phyloP scores from a whole-genome alignment of 345 rosid species.

The Syzygium oleosum region DNA sequence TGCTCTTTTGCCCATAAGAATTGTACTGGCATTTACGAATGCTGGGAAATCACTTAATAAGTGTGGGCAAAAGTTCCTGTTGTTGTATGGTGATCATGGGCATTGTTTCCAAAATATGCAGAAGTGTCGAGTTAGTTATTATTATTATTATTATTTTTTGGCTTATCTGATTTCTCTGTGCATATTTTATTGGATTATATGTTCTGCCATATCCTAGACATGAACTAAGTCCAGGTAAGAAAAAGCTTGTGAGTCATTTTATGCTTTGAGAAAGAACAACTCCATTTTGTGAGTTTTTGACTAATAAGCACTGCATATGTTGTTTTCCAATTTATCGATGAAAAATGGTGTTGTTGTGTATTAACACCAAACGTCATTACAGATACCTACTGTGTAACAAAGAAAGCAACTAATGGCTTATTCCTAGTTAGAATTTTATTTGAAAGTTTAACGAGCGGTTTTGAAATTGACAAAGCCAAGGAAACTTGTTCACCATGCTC shows the following conservation, averaged over 20 bases:
- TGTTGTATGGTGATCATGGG: not conserved
- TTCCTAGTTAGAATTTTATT: not conserved
- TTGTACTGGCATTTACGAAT: too few species aligned
- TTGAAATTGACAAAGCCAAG: not conserved
- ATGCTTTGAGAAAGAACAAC: not conserved
- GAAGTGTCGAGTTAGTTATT: not conserved
- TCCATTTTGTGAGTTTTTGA: not conserved
- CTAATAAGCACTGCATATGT: not conserved
- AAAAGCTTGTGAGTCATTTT: not conserved
- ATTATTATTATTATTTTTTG: too few species aligned
- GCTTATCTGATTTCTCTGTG: not conserved
- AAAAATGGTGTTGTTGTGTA: not conserved
- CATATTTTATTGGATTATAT: not conserved
- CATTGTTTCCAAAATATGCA: not conserved
- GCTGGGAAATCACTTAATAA: too few species aligned
- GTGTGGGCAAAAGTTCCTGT: not conserved
- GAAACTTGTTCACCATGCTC: not conserved
- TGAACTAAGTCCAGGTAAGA: not conserved
- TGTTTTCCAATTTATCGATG: not conserved
- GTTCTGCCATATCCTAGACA: not conserved
- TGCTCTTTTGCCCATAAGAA: too few species aligned
- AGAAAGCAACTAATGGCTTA: not conserved
- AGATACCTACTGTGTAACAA: not conserved
- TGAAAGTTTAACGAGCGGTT: not conserved
- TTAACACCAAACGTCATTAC: not conserved